These are phyloP conservation scores for Cymbidium sinense DNA, from an alignment of 106 monocot genomes.

Conservation along the genomic window DNA sequence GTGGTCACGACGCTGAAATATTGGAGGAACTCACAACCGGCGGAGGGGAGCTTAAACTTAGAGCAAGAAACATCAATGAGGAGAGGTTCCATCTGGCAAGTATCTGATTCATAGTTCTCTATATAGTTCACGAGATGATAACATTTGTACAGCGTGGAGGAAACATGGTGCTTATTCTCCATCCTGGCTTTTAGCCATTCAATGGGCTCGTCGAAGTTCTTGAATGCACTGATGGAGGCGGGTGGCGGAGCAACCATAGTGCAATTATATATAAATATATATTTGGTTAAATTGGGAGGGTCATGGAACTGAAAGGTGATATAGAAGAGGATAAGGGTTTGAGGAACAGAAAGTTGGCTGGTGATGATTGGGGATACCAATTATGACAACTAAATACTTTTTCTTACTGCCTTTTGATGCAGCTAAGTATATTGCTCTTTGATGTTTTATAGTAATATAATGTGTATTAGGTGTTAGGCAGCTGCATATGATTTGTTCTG, in stretches of 20 bases:
- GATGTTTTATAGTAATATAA: no score
- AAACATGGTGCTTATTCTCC: not conserved
- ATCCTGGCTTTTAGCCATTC: not conserved
- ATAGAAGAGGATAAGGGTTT: no score
- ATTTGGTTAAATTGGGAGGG: no score
- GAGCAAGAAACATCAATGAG: conserved; percentile 34
- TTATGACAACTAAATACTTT: no score
- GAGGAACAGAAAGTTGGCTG: no score
- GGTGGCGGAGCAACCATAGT: not conserved
- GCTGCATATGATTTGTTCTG: no score
- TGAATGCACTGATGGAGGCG: not conserved
- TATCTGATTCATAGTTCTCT: not conserved
- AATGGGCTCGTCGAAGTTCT: not conserved
- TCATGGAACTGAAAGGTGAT: no score
- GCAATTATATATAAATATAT: not conserved
- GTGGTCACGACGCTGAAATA: conserved; percentile 33
- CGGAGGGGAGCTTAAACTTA: conserved; percentile 57
- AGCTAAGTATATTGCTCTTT: no score
- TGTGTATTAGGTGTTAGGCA: no score
- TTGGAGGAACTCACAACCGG: conserved; percentile 58
- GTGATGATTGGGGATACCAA: no score
- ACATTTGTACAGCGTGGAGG: no score
- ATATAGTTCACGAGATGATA: not conserved
- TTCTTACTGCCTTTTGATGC: no score
- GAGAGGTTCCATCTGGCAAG: conserved; percentile 24